These are phyloP conservation scores for Capsicum pubescens DNA, from an alignment of 257 asterid genomes.

Conservation along the genomic window DNA sequence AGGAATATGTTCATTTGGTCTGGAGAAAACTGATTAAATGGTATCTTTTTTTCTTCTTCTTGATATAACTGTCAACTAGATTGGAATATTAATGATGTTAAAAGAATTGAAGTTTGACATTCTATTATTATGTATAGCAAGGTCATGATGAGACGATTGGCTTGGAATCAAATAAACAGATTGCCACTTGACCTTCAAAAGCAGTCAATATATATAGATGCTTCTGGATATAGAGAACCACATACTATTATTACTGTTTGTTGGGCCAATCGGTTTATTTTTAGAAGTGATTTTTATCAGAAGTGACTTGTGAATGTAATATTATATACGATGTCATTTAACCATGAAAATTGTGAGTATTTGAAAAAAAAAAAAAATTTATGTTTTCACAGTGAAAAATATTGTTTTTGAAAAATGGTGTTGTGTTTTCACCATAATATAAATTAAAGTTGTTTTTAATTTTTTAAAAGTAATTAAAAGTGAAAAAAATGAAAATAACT, in stretches of 20 bases:
- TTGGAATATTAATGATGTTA: not conserved
- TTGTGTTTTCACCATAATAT: too few relatives aligned
- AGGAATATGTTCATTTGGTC: not conserved
- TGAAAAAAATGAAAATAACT: too few relatives aligned
- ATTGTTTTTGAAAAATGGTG: too few relatives aligned
- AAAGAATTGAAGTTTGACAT: conserved; percentile 19
- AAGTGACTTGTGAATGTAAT: not conserved
- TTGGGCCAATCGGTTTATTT: not conserved
- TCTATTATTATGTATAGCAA: not conserved
- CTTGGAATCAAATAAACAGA: conserved; percentile 20
- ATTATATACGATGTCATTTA: too few relatives aligned
- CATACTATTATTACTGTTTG: not conserved
- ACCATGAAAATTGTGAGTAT: too few relatives aligned
- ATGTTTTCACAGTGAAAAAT: too few relatives aligned
- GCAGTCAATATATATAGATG: not conserved
- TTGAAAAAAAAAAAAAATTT: too few relatives aligned
- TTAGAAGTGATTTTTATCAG: not conserved
- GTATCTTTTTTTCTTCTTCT: not conserved
- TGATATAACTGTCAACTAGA: not conserved
- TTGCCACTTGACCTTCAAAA: not conserved
- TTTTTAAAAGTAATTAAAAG: too few relatives aligned
- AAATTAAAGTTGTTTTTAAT: too few relatives aligned
- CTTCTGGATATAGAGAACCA: not conserved
- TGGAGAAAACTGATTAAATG: not conserved
- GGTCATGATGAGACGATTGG: not conserved